A percentile compares a stretch with the other conserved stretches of the same genome.
Conservation (phyloP, 768 basidiomycete species). For the Boletus tylopilopsis region DNA sequence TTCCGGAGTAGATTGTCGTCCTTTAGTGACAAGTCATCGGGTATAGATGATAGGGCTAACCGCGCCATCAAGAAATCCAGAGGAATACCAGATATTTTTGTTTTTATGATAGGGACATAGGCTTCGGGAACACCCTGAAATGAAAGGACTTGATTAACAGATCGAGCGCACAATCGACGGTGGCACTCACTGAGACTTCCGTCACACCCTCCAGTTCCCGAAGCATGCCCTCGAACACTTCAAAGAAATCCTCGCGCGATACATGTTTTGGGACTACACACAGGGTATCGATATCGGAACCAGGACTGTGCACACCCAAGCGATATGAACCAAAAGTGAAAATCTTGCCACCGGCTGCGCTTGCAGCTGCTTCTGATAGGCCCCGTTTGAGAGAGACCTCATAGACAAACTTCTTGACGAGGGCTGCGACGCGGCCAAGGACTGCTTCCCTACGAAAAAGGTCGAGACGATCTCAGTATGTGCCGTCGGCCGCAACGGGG, state of each 20-base stretch:
- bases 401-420: conserved; percentile 92
- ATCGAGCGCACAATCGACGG: background rate
- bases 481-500: background rate
- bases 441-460: conserved; percentile 79
- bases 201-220: conserved; percentile 76
- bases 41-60: conserved; percentile 80
- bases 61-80: conserved; percentile 94
- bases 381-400: conserved; percentile 75
- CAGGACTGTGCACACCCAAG: conserved; percentile 94
- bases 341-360: conserved; percentile 94
- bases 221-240: conserved; percentile 86
- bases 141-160: conserved; percentile 1
- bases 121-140: conserved; percentile 92
- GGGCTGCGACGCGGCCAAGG: conserved; percentile 79
- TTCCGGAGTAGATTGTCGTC: conserved; percentile 92
- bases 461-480: conserved; percentile 22
- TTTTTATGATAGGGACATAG: conserved; percentile 92
- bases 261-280: conserved; percentile 97
- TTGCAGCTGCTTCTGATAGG: conserved; percentile 83
- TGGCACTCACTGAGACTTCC: conserved; percentile 78
- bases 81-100: conserved; percentile 87
- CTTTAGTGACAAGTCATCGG: conserved; percentile 84
- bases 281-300: conserved; percentile 96
- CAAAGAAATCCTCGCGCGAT: conserved; percentile 93
- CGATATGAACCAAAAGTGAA: conserved; percentile 99